Conservation (phyloP, 257 asterid species). For the Salvia miltiorrhiza region DNA sequence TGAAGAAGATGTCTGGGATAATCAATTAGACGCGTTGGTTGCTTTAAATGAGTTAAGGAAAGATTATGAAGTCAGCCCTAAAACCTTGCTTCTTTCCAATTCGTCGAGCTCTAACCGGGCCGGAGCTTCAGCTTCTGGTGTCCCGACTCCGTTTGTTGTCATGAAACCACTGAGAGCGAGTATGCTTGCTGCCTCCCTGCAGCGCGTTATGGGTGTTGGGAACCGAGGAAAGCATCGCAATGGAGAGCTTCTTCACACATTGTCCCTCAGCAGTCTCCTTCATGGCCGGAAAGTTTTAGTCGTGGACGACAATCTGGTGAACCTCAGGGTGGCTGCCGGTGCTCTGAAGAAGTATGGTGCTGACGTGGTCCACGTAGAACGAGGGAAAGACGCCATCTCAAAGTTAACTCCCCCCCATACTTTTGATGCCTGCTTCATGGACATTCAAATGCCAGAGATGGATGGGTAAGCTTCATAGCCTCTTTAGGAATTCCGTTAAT, state of each 20-base stretch:
- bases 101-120: slow-evolving; percentile 35
- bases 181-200: slow-evolving; percentile 79
- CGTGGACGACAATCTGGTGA: slow-evolving; percentile 88
- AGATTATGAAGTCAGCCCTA: slow-evolving; percentile 33
- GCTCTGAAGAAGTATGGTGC: slow-evolving; percentile 91
- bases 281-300: slow-evolving; percentile 74
- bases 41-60: slow-evolving; percentile 32
- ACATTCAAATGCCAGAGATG: slow-evolving; percentile 98
- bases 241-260: slow-evolving; percentile 43
- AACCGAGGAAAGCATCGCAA: slow-evolving; percentile 42
- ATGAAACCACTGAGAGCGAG: slow-evolving; percentile 81
- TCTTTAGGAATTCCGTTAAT: neutral
- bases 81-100: slow-evolving; percentile 56
- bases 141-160: slow-evolving; percentile 42
- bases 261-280: slow-evolving; percentile 64
- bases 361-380: slow-evolving; percentile 74
- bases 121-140: slow-evolving; percentile 23
- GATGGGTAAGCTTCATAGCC: slow-evolving; percentile 60
- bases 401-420: slow-evolving; percentile 75
- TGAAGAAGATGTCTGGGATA: slow-evolving; percentile 79
- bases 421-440: slow-evolving; percentile 99
- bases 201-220: slow-evolving; percentile 72
- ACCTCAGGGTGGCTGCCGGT: slow-evolving; percentile 86
- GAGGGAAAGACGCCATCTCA: slow-evolving; percentile 66
- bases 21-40: slow-evolving; percentile 31